Percentiles rank a stretch among this genome's conserved stretches.
Evolutionary conservation across 2,329 filamentous ascomycete genomes (phyloP).

Genomic region (Aspergillus terreus): DNA sequence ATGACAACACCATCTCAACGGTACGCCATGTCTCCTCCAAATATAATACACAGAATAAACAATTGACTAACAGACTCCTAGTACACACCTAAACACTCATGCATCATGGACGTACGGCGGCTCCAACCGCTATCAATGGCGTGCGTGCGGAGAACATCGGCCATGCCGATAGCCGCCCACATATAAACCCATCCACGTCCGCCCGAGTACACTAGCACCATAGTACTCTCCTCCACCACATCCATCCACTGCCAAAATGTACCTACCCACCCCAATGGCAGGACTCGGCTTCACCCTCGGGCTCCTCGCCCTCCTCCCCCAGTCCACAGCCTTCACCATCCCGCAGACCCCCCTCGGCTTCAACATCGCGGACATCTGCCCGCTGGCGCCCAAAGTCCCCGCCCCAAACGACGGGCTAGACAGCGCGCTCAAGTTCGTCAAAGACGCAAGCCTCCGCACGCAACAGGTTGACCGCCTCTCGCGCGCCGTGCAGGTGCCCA

Average conservation of each 20-base stretch:
- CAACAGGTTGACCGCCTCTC: slow-evolving; percentile 51
- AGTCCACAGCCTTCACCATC: slow-evolving; percentile 19
- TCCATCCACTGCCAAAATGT: neutral
- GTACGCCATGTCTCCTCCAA: too few species aligned
- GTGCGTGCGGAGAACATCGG: neutral
- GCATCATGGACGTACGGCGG: neutral
- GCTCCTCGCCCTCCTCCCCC: slow-evolving; percentile 7
- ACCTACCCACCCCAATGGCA: neutral
- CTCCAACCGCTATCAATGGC: neutral
- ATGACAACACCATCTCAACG: too few species aligned
- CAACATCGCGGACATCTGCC: slow-evolving; percentile 16
- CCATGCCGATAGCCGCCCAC: neutral
- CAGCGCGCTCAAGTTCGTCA: slow-evolving; percentile 25
- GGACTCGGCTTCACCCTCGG: slow-evolving; percentile 1
- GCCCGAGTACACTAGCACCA: too few species aligned
- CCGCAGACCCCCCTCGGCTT: slow-evolving; percentile 15
- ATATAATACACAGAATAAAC: too few species aligned
- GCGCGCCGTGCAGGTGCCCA: slow-evolving; percentile 55
- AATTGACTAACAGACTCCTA: too few species aligned
- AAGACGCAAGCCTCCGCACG: slow-evolving; percentile 24
- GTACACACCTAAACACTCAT: too few species aligned
- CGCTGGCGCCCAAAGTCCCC: slow-evolving; percentile 25
- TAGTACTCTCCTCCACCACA: neutral
- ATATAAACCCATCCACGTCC: neutral
- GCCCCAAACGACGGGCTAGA: slow-evolving; percentile 27